Evolutionary conservation across 1,284 basidiomycete genomes (phyloP), one percentile per base, ranked within the genome.

Genomic region (Sporisorium reilianum): DNA sequence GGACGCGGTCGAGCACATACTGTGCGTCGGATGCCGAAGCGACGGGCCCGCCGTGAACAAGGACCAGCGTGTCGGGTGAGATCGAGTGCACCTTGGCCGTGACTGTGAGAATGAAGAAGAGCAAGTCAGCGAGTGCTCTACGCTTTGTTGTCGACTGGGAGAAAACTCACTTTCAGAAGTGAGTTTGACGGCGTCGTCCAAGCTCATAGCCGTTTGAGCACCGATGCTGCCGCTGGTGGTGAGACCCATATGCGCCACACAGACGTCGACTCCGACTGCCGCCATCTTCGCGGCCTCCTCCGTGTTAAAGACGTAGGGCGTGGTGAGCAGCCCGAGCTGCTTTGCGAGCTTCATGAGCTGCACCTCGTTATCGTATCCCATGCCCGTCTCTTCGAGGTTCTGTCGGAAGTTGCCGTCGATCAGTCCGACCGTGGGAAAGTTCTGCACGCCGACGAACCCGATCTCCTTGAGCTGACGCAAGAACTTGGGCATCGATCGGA

Each of bases 321-420:
- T 75, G 8, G 72, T 75, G 20, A 75, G 45, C 0, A 75, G 46
- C 5, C 72, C 72, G 4, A 70, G 40, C 25, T 60, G n/a, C 56
- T 70, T 71, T 9, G 72, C 72, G 11, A 61, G 25, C 22, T 55
- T 40, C 64, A 75, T 75, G 10, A 75, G 59, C 51, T 70, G 57
- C 6, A 75, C 72, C 28, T 75, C 72, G 7, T 54, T 64, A 9
- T 75, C 56, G 40, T 67, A 75, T 4, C 72, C 67, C 72, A 75
- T 75, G 12, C 72, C 72, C 5, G 72, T 75, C 60, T 75, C 72
- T 51, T 75, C 72, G 44, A 75, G 64, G 38, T 75, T 75, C 38
- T 54, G 32, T 46, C 72, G 63, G 53, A 70, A 75, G 64, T 61
- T 70, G 54, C 72, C 67, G 22, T 75, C 72, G 52, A 75, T 71